These are phyloP conservation scores for Pythium monospermum DNA, from an alignment of 352 stramenopile genomes.

Conservation along the genomic window DNA sequence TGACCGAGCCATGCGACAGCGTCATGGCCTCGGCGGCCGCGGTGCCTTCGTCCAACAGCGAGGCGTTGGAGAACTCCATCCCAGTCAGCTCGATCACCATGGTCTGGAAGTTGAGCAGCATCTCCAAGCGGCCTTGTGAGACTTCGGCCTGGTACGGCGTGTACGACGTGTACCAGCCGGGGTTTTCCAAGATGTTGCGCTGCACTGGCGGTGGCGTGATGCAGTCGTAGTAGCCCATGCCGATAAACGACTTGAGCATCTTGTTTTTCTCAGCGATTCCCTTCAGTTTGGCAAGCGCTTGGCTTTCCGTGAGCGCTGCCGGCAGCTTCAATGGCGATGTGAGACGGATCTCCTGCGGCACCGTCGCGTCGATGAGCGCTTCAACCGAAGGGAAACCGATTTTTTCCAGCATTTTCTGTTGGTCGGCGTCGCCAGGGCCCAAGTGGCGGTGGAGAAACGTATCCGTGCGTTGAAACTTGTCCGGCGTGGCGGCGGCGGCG, in stretches of 20 bases:
- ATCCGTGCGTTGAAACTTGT: slow-evolving; percentile 49
- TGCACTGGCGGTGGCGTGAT: slow-evolving; percentile 95
- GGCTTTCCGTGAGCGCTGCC: slow-evolving; percentile 87
- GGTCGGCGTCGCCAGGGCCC: slow-evolving; percentile 87
- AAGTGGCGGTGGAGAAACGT: slow-evolving; percentile 79
- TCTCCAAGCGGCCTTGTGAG: slow-evolving; percentile 97
- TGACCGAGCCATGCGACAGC: slow-evolving; percentile 93
- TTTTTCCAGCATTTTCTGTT: slow-evolving; percentile 88
- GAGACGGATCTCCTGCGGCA: slow-evolving; percentile 92
- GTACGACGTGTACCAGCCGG: slow-evolving; percentile 98
- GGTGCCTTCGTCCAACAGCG: slow-evolving; percentile 98
- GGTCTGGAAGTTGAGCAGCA: slow-evolving; percentile 99
- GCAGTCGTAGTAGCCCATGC: slow-evolving; percentile 98
- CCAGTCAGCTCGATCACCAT: slow-evolving; percentile 96
- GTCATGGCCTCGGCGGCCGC: slow-evolving; percentile 98
- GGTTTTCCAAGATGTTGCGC: slow-evolving; percentile 98
- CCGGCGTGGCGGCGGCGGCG: neutral
- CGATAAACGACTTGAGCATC: slow-evolving; percentile 95
- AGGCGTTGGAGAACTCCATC: slow-evolving; percentile 96
- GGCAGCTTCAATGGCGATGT: slow-evolving; percentile 51
- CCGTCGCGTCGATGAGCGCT: slow-evolving; percentile 91
- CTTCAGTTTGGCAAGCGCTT: slow-evolving; percentile 89
- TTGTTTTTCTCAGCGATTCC: slow-evolving; percentile 95
- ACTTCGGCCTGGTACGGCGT: slow-evolving; percentile 99
- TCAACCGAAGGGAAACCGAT: slow-evolving; percentile 94